Evolutionary conservation across 768 basidiomycete species (phyloP), one percentile per base, ranked within the genome.

Genomic region (Exidia glandulosa): DNA sequence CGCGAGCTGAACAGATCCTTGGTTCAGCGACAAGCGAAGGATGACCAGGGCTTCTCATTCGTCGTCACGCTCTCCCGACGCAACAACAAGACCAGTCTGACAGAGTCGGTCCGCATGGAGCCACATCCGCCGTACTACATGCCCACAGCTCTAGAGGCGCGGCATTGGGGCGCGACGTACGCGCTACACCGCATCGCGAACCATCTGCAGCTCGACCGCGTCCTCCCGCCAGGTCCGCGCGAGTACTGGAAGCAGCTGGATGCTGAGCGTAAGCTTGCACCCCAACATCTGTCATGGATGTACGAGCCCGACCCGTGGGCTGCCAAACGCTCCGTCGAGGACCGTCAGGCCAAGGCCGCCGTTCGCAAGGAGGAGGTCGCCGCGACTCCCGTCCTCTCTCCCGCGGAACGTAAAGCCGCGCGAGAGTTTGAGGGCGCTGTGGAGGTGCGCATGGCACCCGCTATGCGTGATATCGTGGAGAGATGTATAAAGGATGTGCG

Each of bases 121-220:
- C 87, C 92, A 4, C 81, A 87, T 67, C 87, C 89, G 1, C 79
- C 85, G 5, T 81, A 88, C 64, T 73, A 79, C 50, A 76, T 82
- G 62, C 77, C 81, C 2, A 84, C 85, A n/a, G 79, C 84, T 6
- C 68, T 86, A 27, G 90, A 95, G 72, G 92, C 93, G 31, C 87
- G 86, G 59, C 94, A 96, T 68, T 94, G 89, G 86, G 92, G 86
- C 37, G 92, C 92, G 16, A 87, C 86, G 2, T 92, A 89, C 66
- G 88, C 89, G 41, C 73, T 95, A 58, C 89, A 93, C 71, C 84
- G 92, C 65, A 91, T 88, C 66, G 87, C 83, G 70, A 90, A 90
- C 71, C 77, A 80, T 50, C 79, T 89, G 2, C 85, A 85, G 66
- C 77, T 91, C 16, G 82, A 90, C 66, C 79, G 77, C 60, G 81